Base-by-base conservation (phyloP, 352 stramenopile species). In the Globisporangium emineosum region DNA sequence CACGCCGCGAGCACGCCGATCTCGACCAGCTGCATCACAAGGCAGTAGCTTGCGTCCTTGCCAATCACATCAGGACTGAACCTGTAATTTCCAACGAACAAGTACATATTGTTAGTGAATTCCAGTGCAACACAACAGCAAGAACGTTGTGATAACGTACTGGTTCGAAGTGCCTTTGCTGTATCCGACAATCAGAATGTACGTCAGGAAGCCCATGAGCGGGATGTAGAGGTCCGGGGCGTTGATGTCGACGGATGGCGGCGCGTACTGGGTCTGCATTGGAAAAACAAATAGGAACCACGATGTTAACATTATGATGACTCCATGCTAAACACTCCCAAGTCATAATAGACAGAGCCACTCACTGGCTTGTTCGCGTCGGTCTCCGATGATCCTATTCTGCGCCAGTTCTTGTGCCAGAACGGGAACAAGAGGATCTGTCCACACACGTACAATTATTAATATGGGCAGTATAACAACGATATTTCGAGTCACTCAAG, bases 181-280 rank as follows among this genome's bases (percentile, higher is more conserved):
- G 64, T 99, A 96, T 2, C 96, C 97, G 66, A 97, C 97, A 12
- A 99, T 89, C 54, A 99, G 76, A 53, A 98, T 98, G 77, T 99
- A 99, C 19, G 97, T 99, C 58, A 99, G 85, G 37, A 99, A 97
- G n/a, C 94, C 91, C 97, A 99, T 99, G 45, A 98, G 65, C 12
- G 98, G 98, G 30, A 99, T 93, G 77, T 99, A 99, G 30, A 99
- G 77, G 79, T 99, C 98, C 1, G 97, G 97, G 5, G 97, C 97
- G 69, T 99, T 99, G 62, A 97, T 86, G 75, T 99, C 98, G 40
- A 88, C 72, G 45, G 90, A 89, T 17, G 97, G 97, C n/a, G 96
- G 84, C 43, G 90, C 89, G 60, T 93, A 97, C 50, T 91, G 83
- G 51, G 68, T 82, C 79, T 89, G 58, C 6, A 62, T n/a, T n/a